Evolutionary conservation across 169 alveolate species (phyloP), one percentile per base, ranked within the genome.

Genomic region (Pseudocohnilembus persalinus): DNA sequence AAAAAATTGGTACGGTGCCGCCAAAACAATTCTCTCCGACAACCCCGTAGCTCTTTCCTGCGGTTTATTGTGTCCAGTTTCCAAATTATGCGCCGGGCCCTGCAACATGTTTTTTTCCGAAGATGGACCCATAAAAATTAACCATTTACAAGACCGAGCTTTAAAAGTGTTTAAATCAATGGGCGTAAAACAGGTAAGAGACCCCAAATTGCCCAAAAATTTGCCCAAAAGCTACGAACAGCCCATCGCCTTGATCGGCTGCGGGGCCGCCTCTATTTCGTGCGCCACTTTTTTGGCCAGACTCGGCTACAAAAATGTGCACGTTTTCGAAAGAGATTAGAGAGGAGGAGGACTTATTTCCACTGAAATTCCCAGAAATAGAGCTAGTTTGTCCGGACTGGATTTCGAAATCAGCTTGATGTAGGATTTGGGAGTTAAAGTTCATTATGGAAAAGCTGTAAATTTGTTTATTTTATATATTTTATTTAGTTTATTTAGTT

Each of bases 1-100:
- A 30, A 88, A 88, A 73, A 88, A 88, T 75, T 88, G 92, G 92
- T 88, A 88, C 76, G 92, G 92, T 33, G 92, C 92, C 29, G 92
- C 92, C 35, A 88, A 88, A 68, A 84, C 82, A 0, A 88, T 88
- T 33, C 76, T 88, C 28, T 83, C 92, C 11, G 92, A 88, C 73
- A 88, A 88, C 63, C 92, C 92, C 28, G 68, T 88, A 0, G 92
- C 89, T 34, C 83, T 88, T 34, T 83, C 90, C 26, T 88, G 92
- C 49, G 93, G 93, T 26, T 31, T 84, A 68, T 74, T 89, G 31
- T 89, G 93, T 30, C 93, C 93, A 0, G 82, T 89, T 30, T 84
- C 90, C 33, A 88, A 89, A 74, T 72, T 89, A 31, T 89, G 93
- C 78, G 93, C 93, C 1, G 81, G 90, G 76, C 85, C 85, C 74